phyloP scores from a whole-genome alignment of 1,284 basidiomycete species.

The Pseudozyma sp. region DNA sequence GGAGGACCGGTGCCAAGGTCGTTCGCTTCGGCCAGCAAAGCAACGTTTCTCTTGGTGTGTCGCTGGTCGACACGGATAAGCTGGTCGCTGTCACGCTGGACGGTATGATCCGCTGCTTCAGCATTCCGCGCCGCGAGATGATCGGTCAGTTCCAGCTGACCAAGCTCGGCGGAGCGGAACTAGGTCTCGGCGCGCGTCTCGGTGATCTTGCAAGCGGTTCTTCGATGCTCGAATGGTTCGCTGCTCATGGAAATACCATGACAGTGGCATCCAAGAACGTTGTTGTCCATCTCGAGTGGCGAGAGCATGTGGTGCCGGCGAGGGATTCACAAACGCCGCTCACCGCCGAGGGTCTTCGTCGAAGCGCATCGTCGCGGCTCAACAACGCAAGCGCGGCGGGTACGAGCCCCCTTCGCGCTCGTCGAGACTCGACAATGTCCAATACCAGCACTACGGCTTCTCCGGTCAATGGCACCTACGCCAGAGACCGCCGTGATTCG shows the following conservation, averaged over 20 bases:
- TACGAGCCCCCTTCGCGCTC: constrained; percentile 38
- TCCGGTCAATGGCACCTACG: constrained; percentile 9
- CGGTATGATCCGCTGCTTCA: constrained; percentile 88
- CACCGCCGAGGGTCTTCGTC: constrained; percentile 31
- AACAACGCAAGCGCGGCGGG: constrained; percentile 20
- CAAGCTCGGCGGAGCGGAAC: constrained; percentile 75
- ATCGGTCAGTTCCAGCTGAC: constrained; percentile 87
- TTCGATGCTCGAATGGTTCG: constrained; percentile 75
- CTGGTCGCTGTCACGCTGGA: constrained; percentile 91
- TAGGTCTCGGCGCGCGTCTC: constrained; percentile 31
- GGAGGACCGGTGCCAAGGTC: constrained; percentile 79
- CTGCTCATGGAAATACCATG: constrained; percentile 88
- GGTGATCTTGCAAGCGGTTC: constrained; percentile 45
- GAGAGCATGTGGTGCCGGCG: constrained; percentile 73
- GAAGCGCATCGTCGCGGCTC: constrained; percentile 36
- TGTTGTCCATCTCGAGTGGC: constrained; percentile 88
- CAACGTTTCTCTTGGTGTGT: constrained; percentile 88
- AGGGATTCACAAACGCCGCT: constrained; percentile 19
- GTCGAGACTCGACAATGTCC: constrained; percentile 51
- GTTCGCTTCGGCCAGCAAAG: constrained; percentile 92
- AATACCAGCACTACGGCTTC: constrained; percentile 28
- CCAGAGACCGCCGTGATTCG: constrained; percentile 39
- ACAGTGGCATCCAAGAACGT: constrained; percentile 89
- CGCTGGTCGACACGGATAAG: constrained; percentile 77
- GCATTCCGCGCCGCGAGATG: constrained; percentile 87